phyloP scores from a whole-genome alignment of 495 filamentous ascomycete species.

The Pyrenopolyporus hunteri region DNA sequence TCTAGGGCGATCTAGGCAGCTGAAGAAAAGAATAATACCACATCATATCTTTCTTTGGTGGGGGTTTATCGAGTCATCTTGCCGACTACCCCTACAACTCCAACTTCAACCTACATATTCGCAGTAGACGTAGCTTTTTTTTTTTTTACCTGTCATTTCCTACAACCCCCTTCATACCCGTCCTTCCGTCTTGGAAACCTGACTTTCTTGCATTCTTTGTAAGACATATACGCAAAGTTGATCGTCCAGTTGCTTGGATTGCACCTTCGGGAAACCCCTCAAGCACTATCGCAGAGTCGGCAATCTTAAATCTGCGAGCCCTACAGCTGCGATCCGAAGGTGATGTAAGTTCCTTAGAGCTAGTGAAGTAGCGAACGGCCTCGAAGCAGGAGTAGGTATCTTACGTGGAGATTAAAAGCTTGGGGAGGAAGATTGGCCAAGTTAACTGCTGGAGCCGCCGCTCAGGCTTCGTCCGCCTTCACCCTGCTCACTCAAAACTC shows the following conservation, averaged over 20 bases:
- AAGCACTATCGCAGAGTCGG: not conserved
- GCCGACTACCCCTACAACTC: not conserved
- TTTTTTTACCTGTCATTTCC: not conserved
- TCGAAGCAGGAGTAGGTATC: not conserved
- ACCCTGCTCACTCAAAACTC: not conserved
- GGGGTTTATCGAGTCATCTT: slow-evolving; percentile 11
- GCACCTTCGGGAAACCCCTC: not conserved
- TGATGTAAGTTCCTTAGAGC: slow-evolving; percentile 18
- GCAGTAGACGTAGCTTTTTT: no score
- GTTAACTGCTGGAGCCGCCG: not conserved
- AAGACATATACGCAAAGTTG: not conserved
- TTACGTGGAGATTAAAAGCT: no score
- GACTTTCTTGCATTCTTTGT: not conserved
- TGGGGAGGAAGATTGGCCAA: slow-evolving; percentile 16
- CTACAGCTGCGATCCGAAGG: not conserved
- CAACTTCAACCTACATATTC: no score
- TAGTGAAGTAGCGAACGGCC: slow-evolving; percentile 22
- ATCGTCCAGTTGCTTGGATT: not conserved
- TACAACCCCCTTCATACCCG: not conserved
- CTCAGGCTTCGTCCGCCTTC: slow-evolving; percentile 4
- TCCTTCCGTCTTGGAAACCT: not conserved
- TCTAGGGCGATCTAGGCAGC: no score
- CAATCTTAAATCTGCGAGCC: not conserved
- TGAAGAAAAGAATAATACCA: slow-evolving; percentile 5
- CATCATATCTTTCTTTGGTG: slow-evolving; percentile 3